Conservation (phyloP, 1,139 yeast species). For the Yamadazyma atmosphaerica region DNA sequence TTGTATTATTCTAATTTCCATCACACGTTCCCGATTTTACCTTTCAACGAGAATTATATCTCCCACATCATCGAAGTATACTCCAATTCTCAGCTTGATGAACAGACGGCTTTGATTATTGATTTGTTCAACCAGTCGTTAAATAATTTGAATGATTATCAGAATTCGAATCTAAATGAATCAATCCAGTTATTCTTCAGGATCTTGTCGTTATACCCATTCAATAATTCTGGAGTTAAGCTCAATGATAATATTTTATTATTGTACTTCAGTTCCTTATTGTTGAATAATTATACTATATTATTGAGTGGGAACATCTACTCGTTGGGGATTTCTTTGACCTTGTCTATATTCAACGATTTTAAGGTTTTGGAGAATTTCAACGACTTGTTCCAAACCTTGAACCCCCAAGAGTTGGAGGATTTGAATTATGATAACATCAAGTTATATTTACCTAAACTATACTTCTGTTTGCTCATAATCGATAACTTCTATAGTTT, state of each 20-base stretch:
- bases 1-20: conserved; percentile 57
- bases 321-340: conserved; percentile 53
- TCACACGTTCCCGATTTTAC: conserved; percentile 56
- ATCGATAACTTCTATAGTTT: conserved; percentile 59
- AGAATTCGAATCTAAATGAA: conserved; percentile 28
- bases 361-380: conserved; percentile 49
- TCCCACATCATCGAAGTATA: conserved; percentile 21
- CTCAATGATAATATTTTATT: conserved; percentile 32
- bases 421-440: conserved; percentile 33
- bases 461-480: conserved; percentile 48
- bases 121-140: conserved; percentile 54
- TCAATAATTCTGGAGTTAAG: conserved; percentile 21
- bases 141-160: conserved; percentile 44
- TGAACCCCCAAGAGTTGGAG: conserved; percentile 16
- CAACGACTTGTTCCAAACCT: conserved; percentile 16
- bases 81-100: conserved; percentile 21
- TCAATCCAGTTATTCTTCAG: conserved; percentile 40
- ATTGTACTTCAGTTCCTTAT: conserved; percentile 47
- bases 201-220: conserved; percentile 47
- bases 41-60: conserved; percentile 42
- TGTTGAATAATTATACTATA: conserved; percentile 55
- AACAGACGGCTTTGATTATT: conserved; percentile 40
- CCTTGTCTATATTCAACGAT: conserved; percentile 60
- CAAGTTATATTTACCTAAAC: conserved; percentile 46
- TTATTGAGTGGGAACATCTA: conserved; percentile 59